phyloP scores from a whole-genome alignment of 192 early-diverging fungal genomes.

The Linnemannia schmuckeri region DNA sequence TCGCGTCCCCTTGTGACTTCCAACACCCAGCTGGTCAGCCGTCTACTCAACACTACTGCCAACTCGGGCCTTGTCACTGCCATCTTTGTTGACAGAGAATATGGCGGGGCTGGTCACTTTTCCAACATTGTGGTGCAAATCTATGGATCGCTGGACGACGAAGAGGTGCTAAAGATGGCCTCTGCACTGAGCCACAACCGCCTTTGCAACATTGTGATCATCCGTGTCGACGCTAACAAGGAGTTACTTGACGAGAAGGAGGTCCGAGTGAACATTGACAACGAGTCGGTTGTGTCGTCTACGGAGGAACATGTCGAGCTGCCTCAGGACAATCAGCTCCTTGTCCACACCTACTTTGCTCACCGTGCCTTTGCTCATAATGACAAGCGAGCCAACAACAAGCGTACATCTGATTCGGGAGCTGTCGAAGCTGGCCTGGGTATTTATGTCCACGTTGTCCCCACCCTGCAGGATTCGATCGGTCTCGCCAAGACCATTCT shows the following conservation, averaged over 20 bases:
- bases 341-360: conserved; percentile 28
- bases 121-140: conserved; percentile 42
- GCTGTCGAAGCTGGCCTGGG: conserved; percentile 32
- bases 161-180: conserved; percentile 44
- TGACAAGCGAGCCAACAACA: conserved; percentile 2
- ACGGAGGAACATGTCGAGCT: conserved; percentile 4
- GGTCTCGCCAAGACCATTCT: conserved; percentile 47
- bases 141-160: conserved; percentile 44
- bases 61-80: conserved; percentile 34
- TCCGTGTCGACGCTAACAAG: conserved; percentile 25
- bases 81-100: conserved; percentile 48
- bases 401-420: neutral
- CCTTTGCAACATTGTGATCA: conserved; percentile 36
- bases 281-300: conserved; percentile 14
- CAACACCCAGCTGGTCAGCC: conserved; percentile 41
- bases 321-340: conserved; percentile 32
- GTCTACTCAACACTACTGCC: conserved; percentile 26
- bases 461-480: conserved; percentile 58
- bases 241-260: neutral
- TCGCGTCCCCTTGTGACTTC: conserved; percentile 42
- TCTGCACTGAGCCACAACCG: conserved; percentile 47
- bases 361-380: conserved; percentile 15
- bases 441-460: conserved; percentile 36
- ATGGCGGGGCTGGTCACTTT: conserved; percentile 47
- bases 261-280: conserved; percentile 13